phyloP scores from a whole-genome alignment of 768 basidiomycete genomes.

The Xerocomus spinulosus region DNA sequence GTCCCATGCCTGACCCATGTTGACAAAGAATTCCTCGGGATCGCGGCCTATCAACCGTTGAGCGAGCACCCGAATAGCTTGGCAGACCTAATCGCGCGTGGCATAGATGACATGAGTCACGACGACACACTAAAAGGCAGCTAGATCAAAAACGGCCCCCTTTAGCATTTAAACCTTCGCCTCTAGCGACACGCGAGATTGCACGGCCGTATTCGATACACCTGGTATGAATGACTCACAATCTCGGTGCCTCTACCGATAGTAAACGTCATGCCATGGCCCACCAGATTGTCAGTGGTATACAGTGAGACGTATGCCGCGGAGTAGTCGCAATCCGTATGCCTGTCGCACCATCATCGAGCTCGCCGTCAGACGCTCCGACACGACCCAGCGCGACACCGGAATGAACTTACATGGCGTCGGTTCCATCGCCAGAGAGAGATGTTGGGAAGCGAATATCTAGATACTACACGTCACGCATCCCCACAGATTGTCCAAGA shows the following conservation, averaged over 20 bases:
- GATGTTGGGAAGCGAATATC: conserved; percentile 91
- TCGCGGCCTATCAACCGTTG: conserved; percentile 78
- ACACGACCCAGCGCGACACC: no score
- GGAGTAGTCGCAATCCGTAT: conserved; percentile 91
- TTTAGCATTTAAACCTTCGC: no score
- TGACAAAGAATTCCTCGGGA: conserved; percentile 71
- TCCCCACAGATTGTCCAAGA: no score
- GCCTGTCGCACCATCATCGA: conserved; percentile 44
- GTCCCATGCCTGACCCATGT: conserved; percentile 90
- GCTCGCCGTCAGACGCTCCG: no score
- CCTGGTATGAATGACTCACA: no score
- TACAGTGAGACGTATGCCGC: conserved; percentile 79
- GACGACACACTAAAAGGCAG: no score
- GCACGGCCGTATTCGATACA: background rate
- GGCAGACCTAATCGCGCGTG: conserved; percentile 50
- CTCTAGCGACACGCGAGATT: background rate
- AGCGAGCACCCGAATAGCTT: conserved; percentile 73
- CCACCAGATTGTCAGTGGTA: conserved; percentile 60
- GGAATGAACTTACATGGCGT: conserved; percentile 81
- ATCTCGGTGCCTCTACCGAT: conserved; percentile 93
- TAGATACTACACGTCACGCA: conserved; percentile 21
- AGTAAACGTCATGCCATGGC: conserved; percentile 89
- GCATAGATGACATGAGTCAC: background rate
- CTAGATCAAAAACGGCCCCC: no score
- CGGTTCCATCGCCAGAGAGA: conserved; percentile 86